These are phyloP conservation scores for Paspalum vaginatum DNA, from an alignment of 176 grass and related monocot genomes.

Conservation along the genomic window DNA sequence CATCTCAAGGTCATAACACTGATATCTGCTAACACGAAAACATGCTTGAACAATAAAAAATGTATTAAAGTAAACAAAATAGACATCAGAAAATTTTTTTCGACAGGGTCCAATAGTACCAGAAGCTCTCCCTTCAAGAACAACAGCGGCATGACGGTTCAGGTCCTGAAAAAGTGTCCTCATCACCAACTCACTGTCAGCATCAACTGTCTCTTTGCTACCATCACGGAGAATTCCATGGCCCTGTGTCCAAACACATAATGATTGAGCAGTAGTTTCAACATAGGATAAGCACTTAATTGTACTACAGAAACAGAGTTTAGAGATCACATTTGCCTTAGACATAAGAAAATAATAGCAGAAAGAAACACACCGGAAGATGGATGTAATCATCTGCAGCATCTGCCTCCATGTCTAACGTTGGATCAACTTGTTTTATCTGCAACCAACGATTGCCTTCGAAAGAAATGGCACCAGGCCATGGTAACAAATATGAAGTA, in stretches of 20 bases:
- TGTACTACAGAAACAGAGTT: background rate
- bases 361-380: slow-evolving; percentile 63
- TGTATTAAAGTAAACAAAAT: slow-evolving; percentile 2
- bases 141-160: slow-evolving; percentile 95
- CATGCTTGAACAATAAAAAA: slow-evolving; percentile 2
- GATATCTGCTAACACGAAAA: slow-evolving; percentile 29
- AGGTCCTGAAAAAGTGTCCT: slow-evolving; percentile 88
- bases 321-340: slow-evolving; percentile 21
- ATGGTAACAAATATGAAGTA: slow-evolving; percentile 30
- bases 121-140: slow-evolving; percentile 91
- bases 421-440: slow-evolving; percentile 96
- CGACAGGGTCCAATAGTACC: slow-evolving; percentile 42
- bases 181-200: slow-evolving; percentile 63
- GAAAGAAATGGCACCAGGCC: slow-evolving; percentile 28
- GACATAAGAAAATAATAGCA: too few relatives aligned
- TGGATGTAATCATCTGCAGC: slow-evolving; percentile 92
- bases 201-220: slow-evolving; percentile 69
- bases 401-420: slow-evolving; percentile 98
- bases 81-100: background rate
- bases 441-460: slow-evolving; percentile 52
- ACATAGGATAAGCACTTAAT: slow-evolving; percentile 27
- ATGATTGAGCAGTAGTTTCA: slow-evolving; percentile 9
- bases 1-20: slow-evolving; percentile 32
- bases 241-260: slow-evolving; percentile 54
- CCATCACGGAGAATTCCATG: slow-evolving; percentile 92